Base-by-base conservation (phyloP, 345 rosid species). In the Ailanthus altissimus region DNA sequence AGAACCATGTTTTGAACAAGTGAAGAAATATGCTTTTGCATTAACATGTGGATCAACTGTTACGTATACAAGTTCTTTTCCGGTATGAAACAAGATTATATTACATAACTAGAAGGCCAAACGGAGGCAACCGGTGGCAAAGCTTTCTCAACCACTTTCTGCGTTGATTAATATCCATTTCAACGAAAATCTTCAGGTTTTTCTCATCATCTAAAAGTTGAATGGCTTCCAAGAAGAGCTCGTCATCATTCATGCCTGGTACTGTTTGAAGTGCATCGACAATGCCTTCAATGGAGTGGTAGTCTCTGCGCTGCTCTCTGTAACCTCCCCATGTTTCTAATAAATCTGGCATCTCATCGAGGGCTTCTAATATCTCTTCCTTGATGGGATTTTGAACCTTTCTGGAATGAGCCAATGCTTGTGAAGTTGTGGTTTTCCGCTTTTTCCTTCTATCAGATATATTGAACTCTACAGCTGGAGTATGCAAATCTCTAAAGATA, bases 221-320 rank as follows among this genome's bases (percentile, higher is more conserved):
- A 75, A 85, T 83, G 21, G 91, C 86, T 63, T 88, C 89, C 78
- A 86, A 77, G 78, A 86, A 86, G 63, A 83, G 84, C 76, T 79
- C 89, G 1, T 84, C 91, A 6, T 86, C 88, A 8, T 86, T 82
- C 89, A 84, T 84, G 45, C 74, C 88, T 2, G 86, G 89, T 62
- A 86, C 76, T 49, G 83, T 81, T 69, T 84, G 88, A 70, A 88
- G 89, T 49, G 91, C 86, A 66, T 80, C 80, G 1, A 88, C 91
- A 47, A 88, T 75, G 67, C 58, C 76, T 75, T 88, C 86, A 3
- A 88, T 79, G 23, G 87, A 80, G 71, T 80, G 60, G 50, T 26
- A 58, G 42, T 79, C 79, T 57, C 53, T 71, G 2, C 32, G 53
- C 54, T 59, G 53, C 54, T 59, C 79, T 59, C 21, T 71, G 18